Base-by-base conservation (phyloP, 352 stramenopile species). In the Elongisporangium senticosum region DNA sequence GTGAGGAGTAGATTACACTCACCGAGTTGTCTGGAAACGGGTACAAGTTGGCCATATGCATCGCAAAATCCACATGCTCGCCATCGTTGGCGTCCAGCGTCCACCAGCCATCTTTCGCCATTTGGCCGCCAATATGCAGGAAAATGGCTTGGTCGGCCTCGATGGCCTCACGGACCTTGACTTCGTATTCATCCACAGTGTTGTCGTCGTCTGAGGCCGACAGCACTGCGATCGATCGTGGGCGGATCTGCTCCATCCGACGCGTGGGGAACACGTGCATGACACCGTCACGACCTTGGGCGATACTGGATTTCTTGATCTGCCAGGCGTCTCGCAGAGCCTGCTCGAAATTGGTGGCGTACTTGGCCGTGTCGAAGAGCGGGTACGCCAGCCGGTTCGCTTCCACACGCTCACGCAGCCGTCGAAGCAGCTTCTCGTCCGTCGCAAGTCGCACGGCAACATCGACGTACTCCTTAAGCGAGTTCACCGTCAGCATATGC, bases 391-490 rank as follows among this genome's bases (percentile, higher is more conserved):
- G 55, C 0, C 82, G 74, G 13, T 77, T 70, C 20, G 57, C 19
- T 67, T 89, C 74, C 5, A 88, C 65, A 6, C 61, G 61, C 4
- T 61, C 43, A 10, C 79, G 78, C 1, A 90, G 59, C 8, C 59
- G 68, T 7, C 55, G 24, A 3, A 85, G 62, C 19, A 92, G 51
- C 0, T 49, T 7, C 3, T 39, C 55, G 23, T 75, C 57, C 0
- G 64, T 78, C 3, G 78, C 78, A 2, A 94, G 48, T 48, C 64
- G 52, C 7, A 90, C 83, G 0, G 85, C 80, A 4, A 92, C 49
- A 2, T 94, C 82, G 33, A 92, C 85, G 51, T 95, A 95, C 43
- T 93, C 83, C 40, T 92, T 93, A 49, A 89, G 55, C 1, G 78
- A 89, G 52, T 87, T 83, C 43, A 86, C 78, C 0, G 72, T 74